Evolutionary conservation across 176 grass and related monocot species (phyloP).

Genomic region (Panicum miliaceum): DNA sequence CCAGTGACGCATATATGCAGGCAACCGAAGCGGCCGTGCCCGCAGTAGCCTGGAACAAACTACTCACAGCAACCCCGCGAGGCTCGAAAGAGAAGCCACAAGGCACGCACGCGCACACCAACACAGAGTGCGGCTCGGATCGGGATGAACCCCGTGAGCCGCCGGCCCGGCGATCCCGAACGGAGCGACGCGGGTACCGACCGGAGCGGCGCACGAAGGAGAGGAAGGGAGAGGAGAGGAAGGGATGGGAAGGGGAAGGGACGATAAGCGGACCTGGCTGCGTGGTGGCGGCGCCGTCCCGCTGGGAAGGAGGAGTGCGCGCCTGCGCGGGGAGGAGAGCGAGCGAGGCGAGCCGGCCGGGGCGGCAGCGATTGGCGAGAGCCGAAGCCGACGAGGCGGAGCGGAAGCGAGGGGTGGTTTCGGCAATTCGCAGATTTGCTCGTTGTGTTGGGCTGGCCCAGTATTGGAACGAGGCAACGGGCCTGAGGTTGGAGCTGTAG

Average conservation of each 20-base stretch:
- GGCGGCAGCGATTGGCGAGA: slow-evolving; percentile 17
- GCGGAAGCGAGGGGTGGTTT: not conserved
- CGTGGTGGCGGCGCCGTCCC: not conserved
- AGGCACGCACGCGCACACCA: not conserved
- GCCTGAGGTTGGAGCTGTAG: not conserved
- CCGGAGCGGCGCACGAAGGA: not conserved
- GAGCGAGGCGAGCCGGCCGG: not conserved
- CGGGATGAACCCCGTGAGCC: not conserved
- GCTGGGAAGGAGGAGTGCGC: not conserved
- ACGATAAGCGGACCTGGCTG: not conserved
- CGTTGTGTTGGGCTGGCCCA: not conserved
- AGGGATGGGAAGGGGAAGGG: too few species aligned
- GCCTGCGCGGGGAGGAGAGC: not conserved
- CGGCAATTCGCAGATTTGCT: not conserved
- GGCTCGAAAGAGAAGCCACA: not conserved
- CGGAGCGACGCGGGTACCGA: not conserved
- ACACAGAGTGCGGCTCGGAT: not conserved
- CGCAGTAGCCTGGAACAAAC: not conserved
- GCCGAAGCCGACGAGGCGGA: slow-evolving; percentile 9
- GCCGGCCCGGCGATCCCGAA: not conserved
- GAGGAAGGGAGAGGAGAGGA: not conserved
- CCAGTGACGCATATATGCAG: not conserved
- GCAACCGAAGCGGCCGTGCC: not conserved
- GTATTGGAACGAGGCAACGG: not conserved
- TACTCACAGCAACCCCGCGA: not conserved